phyloP scores from a whole-genome alignment of 192 early-diverging fungal genomes.

The Coemansia sp. region DNA sequence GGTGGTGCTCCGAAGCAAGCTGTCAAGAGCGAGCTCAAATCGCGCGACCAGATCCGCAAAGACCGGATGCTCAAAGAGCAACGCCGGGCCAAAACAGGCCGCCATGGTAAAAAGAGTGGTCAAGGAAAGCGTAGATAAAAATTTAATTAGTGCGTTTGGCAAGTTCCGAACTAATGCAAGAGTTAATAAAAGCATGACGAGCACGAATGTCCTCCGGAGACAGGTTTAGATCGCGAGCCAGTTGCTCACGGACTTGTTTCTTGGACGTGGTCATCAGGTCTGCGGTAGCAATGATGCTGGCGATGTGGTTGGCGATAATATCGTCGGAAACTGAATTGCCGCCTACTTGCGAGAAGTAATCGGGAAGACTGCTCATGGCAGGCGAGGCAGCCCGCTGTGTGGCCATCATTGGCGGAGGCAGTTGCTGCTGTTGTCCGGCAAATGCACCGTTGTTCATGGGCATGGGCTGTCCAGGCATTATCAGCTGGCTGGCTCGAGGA shows the following conservation, averaged over 20 bases:
- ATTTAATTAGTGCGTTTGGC: conserved; percentile 30
- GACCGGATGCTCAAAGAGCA: conserved; percentile 66
- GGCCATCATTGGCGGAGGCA: conserved; percentile 1
- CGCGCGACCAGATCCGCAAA: conserved; percentile 78
- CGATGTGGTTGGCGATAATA: conserved; percentile 64
- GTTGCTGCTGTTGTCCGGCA: conserved; percentile 5
- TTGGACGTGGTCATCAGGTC: conserved; percentile 96
- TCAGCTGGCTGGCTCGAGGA: conserved; percentile 42
- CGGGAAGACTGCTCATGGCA: conserved; percentile 23
- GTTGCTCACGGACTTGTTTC: conserved; percentile 86
- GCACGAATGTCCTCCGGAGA: conserved; percentile 29
- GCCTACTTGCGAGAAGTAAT: conserved; percentile 17
- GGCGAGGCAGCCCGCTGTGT: conserved; percentile 34
- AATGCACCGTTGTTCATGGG: conserved; percentile 2
- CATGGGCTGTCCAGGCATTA: conserved; percentile 7
- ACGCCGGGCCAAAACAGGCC: conserved; percentile 62
- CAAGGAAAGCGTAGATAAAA: conserved; percentile 22
- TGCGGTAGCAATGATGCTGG: conserved; percentile 77
- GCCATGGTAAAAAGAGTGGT: conserved; percentile 13
- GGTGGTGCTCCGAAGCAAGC: conserved; percentile 11
- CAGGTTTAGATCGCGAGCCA: conserved; percentile 32
- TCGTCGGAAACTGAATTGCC: conserved; percentile 61
- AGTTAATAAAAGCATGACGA: conserved; percentile 36
- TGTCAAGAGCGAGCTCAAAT: conserved; percentile 73
- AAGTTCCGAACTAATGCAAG: conserved; percentile 40